These are phyloP conservation scores for Phytopythium cucurbitacearum DNA, from an alignment of 352 stramenopile species.

Conservation along the genomic window DNA sequence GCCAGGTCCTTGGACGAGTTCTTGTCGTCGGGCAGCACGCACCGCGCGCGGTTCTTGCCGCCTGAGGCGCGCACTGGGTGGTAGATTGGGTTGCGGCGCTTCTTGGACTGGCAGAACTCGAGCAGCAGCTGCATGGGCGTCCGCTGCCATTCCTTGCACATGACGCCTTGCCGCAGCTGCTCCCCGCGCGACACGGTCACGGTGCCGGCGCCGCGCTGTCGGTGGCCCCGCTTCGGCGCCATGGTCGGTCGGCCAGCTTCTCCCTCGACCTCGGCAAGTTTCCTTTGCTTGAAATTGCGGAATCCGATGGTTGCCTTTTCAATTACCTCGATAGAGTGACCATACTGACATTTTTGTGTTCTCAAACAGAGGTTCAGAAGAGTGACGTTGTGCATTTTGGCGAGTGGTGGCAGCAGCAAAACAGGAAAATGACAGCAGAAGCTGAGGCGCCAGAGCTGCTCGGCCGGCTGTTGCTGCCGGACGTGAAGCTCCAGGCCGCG, in stretches of 20 bases:
- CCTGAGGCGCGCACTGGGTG: conserved; percentile 37
- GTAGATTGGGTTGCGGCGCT: conserved; percentile 79
- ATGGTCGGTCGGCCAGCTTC: neutral
- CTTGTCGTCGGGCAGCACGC: conserved; percentile 92
- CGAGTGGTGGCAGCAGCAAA: too few species aligned
- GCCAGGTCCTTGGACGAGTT: conserved; percentile 92
- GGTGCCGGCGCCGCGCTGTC: conserved; percentile 84
- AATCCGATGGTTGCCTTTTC: too few species aligned
- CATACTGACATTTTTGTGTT: too few species aligned
- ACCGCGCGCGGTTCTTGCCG: conserved; percentile 44
- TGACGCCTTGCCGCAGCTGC: conserved; percentile 73
- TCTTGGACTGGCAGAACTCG: conserved; percentile 93
- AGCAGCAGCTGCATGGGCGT: conserved; percentile 92
- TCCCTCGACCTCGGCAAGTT: too few species aligned
- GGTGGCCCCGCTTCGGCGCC: conserved; percentile 47
- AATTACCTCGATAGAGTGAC: too few species aligned
- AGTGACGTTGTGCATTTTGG: too few species aligned
- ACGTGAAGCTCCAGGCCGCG: conserved; percentile 26
- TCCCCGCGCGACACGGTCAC: conserved; percentile 84
- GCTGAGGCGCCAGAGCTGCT: neutral
- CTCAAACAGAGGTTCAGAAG: too few species aligned
- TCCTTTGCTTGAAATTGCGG: too few species aligned
- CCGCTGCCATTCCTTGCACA: conserved; percentile 92
- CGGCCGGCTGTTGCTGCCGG: conserved; percentile 25
- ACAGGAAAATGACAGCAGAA: too few species aligned